phyloP scores from a whole-genome alignment of 2,329 filamentous ascomycete species.

The Sporothrix globosa region DNA sequence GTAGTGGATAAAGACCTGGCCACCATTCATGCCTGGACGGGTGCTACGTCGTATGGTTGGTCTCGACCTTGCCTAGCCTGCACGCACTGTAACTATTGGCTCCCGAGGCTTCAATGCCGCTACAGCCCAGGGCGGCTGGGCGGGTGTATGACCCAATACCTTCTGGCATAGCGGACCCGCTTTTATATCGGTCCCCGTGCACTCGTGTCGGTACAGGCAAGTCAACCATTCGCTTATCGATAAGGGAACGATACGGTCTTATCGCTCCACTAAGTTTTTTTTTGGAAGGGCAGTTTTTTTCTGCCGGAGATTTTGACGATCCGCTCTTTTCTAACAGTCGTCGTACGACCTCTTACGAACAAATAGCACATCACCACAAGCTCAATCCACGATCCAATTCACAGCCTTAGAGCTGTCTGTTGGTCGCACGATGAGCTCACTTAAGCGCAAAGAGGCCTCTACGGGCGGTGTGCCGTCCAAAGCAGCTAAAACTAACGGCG shows the following conservation, averaged over 20 bases:
- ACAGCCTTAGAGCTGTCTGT: conserved; percentile 25
- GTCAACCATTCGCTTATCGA: conserved; percentile 29
- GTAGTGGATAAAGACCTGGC: conserved; percentile 28
- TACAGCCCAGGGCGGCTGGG: neutral
- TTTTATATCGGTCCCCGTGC: neutral
- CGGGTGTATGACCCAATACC: neutral
- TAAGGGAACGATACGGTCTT: conserved; percentile 30
- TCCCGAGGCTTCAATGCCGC: conserved; percentile 17
- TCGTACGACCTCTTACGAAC: neutral
- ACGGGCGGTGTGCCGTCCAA: conserved; percentile 26
- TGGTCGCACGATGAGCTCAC: conserved; percentile 34
- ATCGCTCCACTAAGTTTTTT: conserved; percentile 33
- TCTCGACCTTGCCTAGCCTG: conserved; percentile 24
- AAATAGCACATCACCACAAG: conserved; percentile 11
- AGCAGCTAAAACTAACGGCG: conserved; percentile 21
- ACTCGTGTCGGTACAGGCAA: no score
- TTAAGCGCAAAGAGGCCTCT: conserved; percentile 37
- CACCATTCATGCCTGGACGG: conserved; percentile 10
- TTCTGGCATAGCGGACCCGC: conserved; percentile 16
- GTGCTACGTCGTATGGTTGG: conserved; percentile 19
- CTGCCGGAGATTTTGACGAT: conserved; percentile 18
- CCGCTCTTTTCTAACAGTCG: conserved; percentile 26
- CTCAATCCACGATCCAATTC: conserved; percentile 21
- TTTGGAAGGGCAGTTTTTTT: conserved; percentile 32
- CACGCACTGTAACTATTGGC: conserved; percentile 27